A percentile compares a stretch with the other conserved stretches of the same genome.
These are phyloP conservation scores for Annulohypoxylon bovei DNA, from an alignment of 495 filamentous ascomycete genomes.

Conservation along the genomic window DNA sequence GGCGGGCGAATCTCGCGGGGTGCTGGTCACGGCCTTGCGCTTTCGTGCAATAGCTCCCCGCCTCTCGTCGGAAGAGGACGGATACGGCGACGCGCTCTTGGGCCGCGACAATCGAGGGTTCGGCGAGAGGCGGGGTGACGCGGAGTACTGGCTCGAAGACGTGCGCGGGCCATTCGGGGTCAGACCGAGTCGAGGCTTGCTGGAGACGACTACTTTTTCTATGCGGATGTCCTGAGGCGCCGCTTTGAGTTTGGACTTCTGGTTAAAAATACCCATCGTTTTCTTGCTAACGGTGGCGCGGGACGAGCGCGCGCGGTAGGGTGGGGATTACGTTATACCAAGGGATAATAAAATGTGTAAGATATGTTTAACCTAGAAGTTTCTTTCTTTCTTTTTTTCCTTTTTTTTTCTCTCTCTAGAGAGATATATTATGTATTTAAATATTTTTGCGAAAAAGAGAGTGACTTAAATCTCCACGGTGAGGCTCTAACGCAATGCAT, in stretches of 20 bases:
- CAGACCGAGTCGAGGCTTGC: slow-evolving; percentile 33
- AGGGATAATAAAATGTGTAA: background rate
- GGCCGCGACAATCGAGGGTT: slow-evolving; percentile 40
- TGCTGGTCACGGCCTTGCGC: slow-evolving; percentile 46
- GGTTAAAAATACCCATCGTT: slow-evolving; percentile 47
- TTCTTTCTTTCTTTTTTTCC: no score
- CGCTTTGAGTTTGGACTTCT: slow-evolving; percentile 46
- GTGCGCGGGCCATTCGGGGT: slow-evolving; percentile 26
- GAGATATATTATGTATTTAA: no score
- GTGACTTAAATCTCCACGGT: slow-evolving; percentile 7
- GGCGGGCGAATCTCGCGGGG: slow-evolving; percentile 45
- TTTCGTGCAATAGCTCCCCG: slow-evolving; percentile 31
- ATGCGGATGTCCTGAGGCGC: slow-evolving; percentile 48
- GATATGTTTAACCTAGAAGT: background rate
- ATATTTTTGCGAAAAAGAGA: slow-evolving; percentile 1
- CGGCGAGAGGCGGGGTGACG: slow-evolving; percentile 39
- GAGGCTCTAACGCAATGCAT: slow-evolving; percentile 24
- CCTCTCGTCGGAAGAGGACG: slow-evolving; percentile 48
- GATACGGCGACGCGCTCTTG: slow-evolving; percentile 51
- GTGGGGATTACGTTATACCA: slow-evolving; percentile 13
- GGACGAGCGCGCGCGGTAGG: slow-evolving; percentile 2
- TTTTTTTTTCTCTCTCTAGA: no score
- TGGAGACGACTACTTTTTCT: slow-evolving; percentile 47
- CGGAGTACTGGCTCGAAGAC: slow-evolving; percentile 31
- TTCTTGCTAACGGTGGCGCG: slow-evolving; percentile 9